A percentile compares a stretch with the other conserved stretches of the same genome.
phyloP scores from a whole-genome alignment of 345 rosid genomes.

The Salix dunnii region DNA sequence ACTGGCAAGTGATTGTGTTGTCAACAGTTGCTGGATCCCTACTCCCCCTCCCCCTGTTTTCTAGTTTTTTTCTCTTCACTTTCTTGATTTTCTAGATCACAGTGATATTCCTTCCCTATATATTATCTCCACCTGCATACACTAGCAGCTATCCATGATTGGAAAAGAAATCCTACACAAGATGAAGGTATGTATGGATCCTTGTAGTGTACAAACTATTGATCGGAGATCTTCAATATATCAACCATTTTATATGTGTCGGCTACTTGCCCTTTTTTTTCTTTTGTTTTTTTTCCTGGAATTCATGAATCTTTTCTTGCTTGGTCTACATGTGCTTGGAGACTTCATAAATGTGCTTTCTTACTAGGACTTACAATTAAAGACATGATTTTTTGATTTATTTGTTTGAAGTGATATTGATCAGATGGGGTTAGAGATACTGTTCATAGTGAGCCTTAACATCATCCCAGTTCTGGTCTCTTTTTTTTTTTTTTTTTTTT shows the following conservation, averaged over 20 bases:
- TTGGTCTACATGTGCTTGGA: not conserved
- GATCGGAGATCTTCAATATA: not conserved
- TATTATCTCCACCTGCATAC: not conserved
- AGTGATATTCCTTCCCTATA: not conserved
- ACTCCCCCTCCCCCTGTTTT: not conserved
- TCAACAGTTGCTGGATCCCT: not conserved
- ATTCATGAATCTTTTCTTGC: not conserved
- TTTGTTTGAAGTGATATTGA: not conserved
- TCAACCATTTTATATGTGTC: too few relatives aligned
- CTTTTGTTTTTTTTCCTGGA: not conserved
- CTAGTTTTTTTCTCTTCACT: not conserved
- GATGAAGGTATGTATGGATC: conserved; percentile 54
- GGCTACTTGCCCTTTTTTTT: too few relatives aligned
- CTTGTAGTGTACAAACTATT: not conserved
- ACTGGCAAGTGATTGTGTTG: not conserved
- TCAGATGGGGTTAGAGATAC: not conserved
- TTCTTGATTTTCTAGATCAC: not conserved
- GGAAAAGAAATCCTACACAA: conserved; percentile 69
- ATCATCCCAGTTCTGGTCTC: too few relatives aligned
- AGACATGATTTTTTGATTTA: not conserved
- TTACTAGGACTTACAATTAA: not conserved
- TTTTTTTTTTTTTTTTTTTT: too few relatives aligned
- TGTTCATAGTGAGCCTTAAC: not conserved
- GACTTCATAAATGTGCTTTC: not conserved
- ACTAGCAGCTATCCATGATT: conserved; percentile 36